Evolutionary conservation across 1,284 basidiomycete species (phyloP), one percentile per base, ranked within the genome.

Genomic region (Leccinum subfulvum): DNA sequence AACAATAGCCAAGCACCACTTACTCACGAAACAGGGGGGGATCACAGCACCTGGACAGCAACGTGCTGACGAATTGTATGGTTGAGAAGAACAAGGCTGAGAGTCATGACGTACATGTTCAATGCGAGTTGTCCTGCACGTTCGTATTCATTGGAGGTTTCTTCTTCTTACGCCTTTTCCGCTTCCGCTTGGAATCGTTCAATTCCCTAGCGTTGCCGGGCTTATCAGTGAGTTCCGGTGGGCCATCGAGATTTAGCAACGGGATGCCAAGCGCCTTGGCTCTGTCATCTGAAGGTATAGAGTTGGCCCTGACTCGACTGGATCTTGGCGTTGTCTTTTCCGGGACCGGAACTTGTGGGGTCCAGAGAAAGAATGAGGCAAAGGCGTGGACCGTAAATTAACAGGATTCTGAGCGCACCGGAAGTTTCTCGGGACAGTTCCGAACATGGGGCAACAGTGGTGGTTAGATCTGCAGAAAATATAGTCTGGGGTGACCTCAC

Each of bases 201-300:
- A 68, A 44, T 26, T 67, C 65, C 33, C 67, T 68, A 26, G 73
- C 70, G n/a, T 72, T 70, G 41, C 78, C 80, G 41, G 68, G 68
- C 37, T 76, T 72, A 49, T 72, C 69, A 21, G 28, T 44, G 39
- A 73, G 73, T 28, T 71, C 75, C 52, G 76, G 81, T n/a, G 82
- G 82, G 1, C 84, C 84, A 26, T 73, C 74, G 13, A 90, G 78
- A 66, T 90, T 90, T 30, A 89, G 75, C 21, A 89, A 64, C 13
- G 84, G 81, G 2, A 76, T 63, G 58, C 75, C 62, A 57, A 64
- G 58, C 52, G 33, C 62, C 30, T 63, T 65, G 51, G 54, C 58
- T 65, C 59, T 63, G 55, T 66, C 67, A 59, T 62, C 57, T 33
- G 57, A 30, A 10, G 39, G 14, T 44, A 57, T 53, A 44, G 59